Conservation (phyloP, 176 grass and related monocot genomes). For the Cocos nucifera region DNA sequence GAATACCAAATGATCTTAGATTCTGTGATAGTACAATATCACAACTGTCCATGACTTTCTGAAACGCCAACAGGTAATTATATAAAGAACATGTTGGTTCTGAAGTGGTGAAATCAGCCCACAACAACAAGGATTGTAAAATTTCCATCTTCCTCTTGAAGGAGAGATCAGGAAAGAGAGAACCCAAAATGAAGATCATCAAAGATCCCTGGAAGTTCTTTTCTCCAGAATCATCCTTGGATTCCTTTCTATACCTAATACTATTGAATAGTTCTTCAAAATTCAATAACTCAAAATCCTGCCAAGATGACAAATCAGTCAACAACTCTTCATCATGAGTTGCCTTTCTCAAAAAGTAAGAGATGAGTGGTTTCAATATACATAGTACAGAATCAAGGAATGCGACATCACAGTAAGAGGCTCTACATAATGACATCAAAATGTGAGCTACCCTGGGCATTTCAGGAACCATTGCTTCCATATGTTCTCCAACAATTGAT, state of each 20-base stretch:
- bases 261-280: constrained; percentile 87
- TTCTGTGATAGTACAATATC: constrained; percentile 38
- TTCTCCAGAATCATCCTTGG: constrained; percentile 27
- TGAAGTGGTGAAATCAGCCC: constrained; percentile 48
- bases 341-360: constrained; percentile 53
- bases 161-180: constrained; percentile 75
- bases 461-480: constrained; percentile 79
- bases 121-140: constrained; percentile 42
- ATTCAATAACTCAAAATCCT: constrained; percentile 68
- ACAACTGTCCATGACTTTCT: constrained; percentile 50
- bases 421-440: constrained; percentile 79
- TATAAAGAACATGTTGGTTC: constrained; percentile 45
- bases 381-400: constrained; percentile 79
- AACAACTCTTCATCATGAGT: constrained; percentile 45
- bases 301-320: constrained; percentile 25
- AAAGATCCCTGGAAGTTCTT: constrained; percentile 45
- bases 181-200: constrained; percentile 71
- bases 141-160: constrained; percentile 71
- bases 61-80: constrained; percentile 52
- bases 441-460: constrained; percentile 75
- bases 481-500: constrained; percentile 55
- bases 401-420: constrained; percentile 78
- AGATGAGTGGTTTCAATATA: constrained; percentile 66
- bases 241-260: constrained; percentile 37
- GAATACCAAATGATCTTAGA: constrained; percentile 44